A percentile compares a stretch with the other conserved stretches of the same genome.
These are phyloP conservation scores for Coccinonectria pachysandricola DNA, from an alignment of 2,329 filamentous ascomycete species.

Conservation along the genomic window DNA sequence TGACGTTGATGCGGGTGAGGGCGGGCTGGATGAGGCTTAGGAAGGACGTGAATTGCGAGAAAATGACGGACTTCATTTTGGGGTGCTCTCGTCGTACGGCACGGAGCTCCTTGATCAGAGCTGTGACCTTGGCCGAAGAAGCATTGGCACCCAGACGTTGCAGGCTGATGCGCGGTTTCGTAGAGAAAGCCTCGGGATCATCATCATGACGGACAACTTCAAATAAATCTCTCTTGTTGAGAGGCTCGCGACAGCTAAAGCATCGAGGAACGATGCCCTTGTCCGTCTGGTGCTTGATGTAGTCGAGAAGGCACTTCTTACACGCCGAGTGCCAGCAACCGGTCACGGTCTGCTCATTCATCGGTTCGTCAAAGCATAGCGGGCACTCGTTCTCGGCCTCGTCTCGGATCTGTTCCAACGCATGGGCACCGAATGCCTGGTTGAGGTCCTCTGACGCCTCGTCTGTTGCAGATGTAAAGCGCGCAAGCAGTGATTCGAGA, in stretches of 20 bases:
- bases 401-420: slow-evolving; percentile 81
- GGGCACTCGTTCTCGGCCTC: slow-evolving; percentile 86
- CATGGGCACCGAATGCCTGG: slow-evolving; percentile 67
- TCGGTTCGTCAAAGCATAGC: slow-evolving; percentile 89
- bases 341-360: slow-evolving; percentile 88
- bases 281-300: slow-evolving; percentile 76
- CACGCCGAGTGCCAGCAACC: slow-evolving; percentile 97
- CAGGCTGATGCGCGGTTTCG: slow-evolving; percentile 45
- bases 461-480: slow-evolving; percentile 64
- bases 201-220: slow-evolving; percentile 78
- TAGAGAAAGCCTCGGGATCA: slow-evolving; percentile 34
- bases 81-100: slow-evolving; percentile 55
- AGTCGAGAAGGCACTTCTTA: slow-evolving; percentile 83
- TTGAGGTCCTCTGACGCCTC: slow-evolving; percentile 50
- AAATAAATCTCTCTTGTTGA: slow-evolving; percentile 79
- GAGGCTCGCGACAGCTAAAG: slow-evolving; percentile 78
- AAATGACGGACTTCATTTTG: slow-evolving; percentile 77
- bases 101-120: slow-evolving; percentile 67
- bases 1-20: slow-evolving; percentile 59
- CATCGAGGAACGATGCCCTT: slow-evolving; percentile 69
- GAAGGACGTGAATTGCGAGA: slow-evolving; percentile 96
- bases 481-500: slow-evolving; percentile 70
- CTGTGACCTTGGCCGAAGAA: slow-evolving; percentile 81
- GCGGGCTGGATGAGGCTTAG: slow-evolving; percentile 82
- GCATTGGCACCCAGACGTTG: slow-evolving; percentile 51